phyloP scores from a whole-genome alignment of 495 filamentous ascomycete species.

The Xylaria sp. region DNA sequence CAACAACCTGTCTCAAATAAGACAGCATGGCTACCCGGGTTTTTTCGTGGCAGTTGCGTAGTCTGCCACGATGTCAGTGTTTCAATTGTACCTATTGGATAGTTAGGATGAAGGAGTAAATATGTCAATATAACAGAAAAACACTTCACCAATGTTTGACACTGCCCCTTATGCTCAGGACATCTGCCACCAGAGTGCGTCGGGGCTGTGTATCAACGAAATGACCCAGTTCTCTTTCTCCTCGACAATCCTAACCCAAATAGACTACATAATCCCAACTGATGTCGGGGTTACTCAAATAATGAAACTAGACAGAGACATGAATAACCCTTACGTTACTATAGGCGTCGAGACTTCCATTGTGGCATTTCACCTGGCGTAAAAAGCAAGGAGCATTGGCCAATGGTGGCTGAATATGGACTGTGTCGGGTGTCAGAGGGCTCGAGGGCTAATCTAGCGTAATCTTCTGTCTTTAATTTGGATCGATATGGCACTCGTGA shows the following conservation, averaged over 20 bases:
- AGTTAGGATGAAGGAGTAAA: not conserved
- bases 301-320: not conserved
- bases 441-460: not conserved
- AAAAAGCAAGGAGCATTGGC: constrained; percentile 15
- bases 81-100: not conserved
- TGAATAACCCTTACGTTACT: not conserved
- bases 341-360: not conserved
- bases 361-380: not conserved
- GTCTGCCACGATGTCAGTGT: not conserved
- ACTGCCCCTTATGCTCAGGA: not conserved
- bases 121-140: not conserved
- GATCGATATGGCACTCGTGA: not conserved
- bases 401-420: not conserved
- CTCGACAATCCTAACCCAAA: not conserved
- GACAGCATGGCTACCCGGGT: not conserved
- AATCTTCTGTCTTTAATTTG: not conserved
- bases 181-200: not conserved
- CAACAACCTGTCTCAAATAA: constrained; percentile 2
- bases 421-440: not conserved
- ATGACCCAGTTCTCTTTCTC: not conserved
- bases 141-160: not conserved
- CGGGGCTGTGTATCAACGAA: not conserved
- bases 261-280: not conserved
- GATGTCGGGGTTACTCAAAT: not conserved
- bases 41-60: not conserved